Conservation (phyloP, 2,329 filamentous ascomycete genomes). For the Erysiphe pulchra region DNA sequence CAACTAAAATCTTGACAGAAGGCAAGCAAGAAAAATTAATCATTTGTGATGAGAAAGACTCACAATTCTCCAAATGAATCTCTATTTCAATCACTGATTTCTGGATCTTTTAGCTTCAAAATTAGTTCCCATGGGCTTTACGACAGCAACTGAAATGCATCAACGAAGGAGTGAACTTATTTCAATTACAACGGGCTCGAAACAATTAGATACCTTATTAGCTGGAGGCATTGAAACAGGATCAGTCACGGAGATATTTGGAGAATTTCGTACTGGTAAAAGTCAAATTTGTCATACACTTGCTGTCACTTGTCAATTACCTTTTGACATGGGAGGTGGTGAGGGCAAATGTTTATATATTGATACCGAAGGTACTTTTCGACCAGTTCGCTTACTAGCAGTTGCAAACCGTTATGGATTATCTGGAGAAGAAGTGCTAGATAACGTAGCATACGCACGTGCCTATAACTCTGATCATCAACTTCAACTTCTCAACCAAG, state of each 20-base stretch:
- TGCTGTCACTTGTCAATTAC: slow-evolving; percentile 92
- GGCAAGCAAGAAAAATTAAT: slow-evolving; percentile 21
- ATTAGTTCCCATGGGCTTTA: slow-evolving; percentile 95
- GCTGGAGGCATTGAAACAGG: slow-evolving; percentile 92
- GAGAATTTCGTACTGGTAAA: slow-evolving; percentile 93
- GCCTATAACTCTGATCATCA: slow-evolving; percentile 98
- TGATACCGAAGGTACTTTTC: slow-evolving; percentile 92
- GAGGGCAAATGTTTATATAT: slow-evolving; percentile 98
- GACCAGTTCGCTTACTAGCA: slow-evolving; percentile 68
- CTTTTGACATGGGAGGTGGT: slow-evolving; percentile 96
- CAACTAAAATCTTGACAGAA: slow-evolving; percentile 70
- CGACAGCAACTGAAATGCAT: slow-evolving; percentile 97
- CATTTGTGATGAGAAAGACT: too few species aligned
- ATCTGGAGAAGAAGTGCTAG: slow-evolving; percentile 86
- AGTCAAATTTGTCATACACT: slow-evolving; percentile 96
- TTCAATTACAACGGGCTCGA: slow-evolving; percentile 92
- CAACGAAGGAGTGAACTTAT: slow-evolving; percentile 89
- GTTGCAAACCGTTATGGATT: slow-evolving; percentile 88
- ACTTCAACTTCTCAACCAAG: slow-evolving; percentile 79
- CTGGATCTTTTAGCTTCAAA: slow-evolving; percentile 43
- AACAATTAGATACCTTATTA: slow-evolving; percentile 83
- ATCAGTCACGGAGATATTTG: slow-evolving; percentile 93
- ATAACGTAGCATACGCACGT: slow-evolving; percentile 93
- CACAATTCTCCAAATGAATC: too few species aligned
- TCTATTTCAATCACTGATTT: too few species aligned